These are phyloP conservation scores for Cytidiella melzeri DNA, from an alignment of 768 basidiomycete genomes.

Conservation along the genomic window DNA sequence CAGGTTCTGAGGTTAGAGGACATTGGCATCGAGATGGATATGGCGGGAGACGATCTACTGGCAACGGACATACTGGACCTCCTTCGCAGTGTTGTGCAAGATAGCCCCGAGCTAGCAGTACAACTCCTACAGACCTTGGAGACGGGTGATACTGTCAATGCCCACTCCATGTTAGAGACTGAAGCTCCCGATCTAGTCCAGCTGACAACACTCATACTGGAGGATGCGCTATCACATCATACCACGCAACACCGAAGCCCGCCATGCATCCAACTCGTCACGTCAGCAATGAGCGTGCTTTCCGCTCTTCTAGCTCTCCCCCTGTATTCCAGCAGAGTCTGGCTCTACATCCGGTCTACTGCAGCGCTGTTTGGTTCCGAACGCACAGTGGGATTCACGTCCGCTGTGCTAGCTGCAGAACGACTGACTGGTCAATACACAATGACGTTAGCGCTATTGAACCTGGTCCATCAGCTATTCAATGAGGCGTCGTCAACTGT, in stretches of 20 bases:
- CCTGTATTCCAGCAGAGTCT: constrained; percentile 74
- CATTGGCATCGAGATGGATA: constrained; percentile 64
- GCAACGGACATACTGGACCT: constrained; percentile 76
- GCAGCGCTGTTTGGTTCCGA: constrained; percentile 69
- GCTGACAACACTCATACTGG: constrained; percentile 73
- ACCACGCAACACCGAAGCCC: constrained; percentile 31
- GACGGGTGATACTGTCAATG: constrained; percentile 44
- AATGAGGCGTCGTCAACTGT: constrained; percentile 60
- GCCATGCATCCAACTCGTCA: constrained; percentile 59
- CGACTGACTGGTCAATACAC: constrained; percentile 70
- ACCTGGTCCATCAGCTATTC: constrained; percentile 71
- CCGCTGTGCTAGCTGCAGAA: constrained; percentile 63
- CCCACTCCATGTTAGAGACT: constrained; percentile 45
- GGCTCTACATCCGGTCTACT: constrained; percentile 83
- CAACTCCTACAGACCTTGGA: constrained; percentile 66
- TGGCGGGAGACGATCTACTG: constrained; percentile 53
- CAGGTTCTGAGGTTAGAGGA: constrained; percentile 49
- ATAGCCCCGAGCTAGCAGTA: constrained; percentile 58
- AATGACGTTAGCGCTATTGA: constrained; percentile 74
- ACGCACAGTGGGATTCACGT: constrained; percentile 47
- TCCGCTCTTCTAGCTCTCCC: constrained; percentile 71
- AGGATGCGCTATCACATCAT: constrained; percentile 62
- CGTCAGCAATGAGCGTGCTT: constrained; percentile 77
- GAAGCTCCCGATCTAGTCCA: constrained; percentile 70
- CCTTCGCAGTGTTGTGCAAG: constrained; percentile 68